phyloP scores from a whole-genome alignment of 2,329 filamentous ascomycete genomes.

The Didymella arachidicola region DNA sequence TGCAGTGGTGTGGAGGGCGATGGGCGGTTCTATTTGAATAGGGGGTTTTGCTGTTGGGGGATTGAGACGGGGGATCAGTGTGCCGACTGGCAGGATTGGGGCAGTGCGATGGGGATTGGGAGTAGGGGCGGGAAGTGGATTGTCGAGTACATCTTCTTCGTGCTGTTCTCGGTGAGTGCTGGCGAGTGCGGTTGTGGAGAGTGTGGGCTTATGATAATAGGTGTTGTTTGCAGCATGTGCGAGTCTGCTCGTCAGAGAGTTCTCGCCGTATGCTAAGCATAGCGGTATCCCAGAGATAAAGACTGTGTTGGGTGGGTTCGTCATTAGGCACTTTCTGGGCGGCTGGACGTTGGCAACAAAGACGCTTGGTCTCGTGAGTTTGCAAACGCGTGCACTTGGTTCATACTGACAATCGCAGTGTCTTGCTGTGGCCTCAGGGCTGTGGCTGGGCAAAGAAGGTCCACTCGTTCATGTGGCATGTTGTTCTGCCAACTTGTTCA shows the following conservation, averaged over 20 bases:
- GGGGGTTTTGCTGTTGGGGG: conserved; percentile 90
- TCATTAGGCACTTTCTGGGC: conserved; percentile 87
- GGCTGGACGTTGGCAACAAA: conserved; percentile 90
- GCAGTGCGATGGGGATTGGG: conserved; percentile 71
- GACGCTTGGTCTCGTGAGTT: conserved; percentile 79
- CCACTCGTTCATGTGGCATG: conserved; percentile 95
- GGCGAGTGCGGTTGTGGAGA: background rate
- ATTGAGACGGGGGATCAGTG: conserved; percentile 80
- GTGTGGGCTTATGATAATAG: conserved; percentile 55
- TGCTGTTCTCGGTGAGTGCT: conserved; percentile 76
- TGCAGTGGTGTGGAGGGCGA: conserved; percentile 80
- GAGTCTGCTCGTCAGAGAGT: conserved; percentile 80
- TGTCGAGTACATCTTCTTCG: conserved; percentile 86
- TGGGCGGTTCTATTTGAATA: conserved; percentile 89
- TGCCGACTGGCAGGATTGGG: conserved; percentile 87
- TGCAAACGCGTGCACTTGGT: background rate
- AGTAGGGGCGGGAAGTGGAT: conserved; percentile 77
- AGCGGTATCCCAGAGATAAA: conserved; percentile 99
- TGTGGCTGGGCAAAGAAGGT: conserved; percentile 97
- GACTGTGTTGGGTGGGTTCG: conserved; percentile 90
- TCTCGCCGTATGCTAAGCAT: conserved; percentile 87
- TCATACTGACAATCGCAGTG: conserved; percentile 63
- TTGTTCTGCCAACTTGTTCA: conserved; percentile 93
- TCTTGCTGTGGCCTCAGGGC: conserved; percentile 87
- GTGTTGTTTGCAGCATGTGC: conserved; percentile 79